Evolutionary conservation across 139 green algal species (phyloP).

Genomic region (Ettlia oleoabundans): DNA sequence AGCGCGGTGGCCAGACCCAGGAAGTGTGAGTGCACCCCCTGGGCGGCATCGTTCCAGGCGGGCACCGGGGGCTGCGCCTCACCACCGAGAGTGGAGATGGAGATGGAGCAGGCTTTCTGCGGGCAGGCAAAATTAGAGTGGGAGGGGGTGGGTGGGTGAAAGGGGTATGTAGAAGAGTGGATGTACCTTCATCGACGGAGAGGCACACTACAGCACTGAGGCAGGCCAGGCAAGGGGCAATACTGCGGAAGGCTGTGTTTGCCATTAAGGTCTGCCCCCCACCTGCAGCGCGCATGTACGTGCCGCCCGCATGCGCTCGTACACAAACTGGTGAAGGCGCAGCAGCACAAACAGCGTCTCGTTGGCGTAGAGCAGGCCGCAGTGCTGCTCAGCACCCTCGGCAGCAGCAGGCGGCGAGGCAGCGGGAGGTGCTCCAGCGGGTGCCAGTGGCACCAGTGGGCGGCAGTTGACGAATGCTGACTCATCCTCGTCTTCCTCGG

Average conservation of each 20-base stretch:
- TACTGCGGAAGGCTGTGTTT: too few species aligned
- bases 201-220: too few species aligned
- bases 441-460: conserved; percentile 39
- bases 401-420: background rate
- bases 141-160: background rate
- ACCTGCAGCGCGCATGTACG: conserved; percentile 41
- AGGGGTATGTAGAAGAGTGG: background rate
- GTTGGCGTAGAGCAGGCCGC: conserved; percentile 85
- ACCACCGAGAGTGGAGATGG: conserved; percentile 8
- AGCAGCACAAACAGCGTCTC: conserved; percentile 95
- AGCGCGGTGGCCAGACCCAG: conserved; percentile 62
- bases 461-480: conserved; percentile 33
- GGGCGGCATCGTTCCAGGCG: conserved; percentile 17
- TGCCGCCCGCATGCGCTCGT: conserved; percentile 73
- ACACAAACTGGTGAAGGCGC: conserved; percentile 85
- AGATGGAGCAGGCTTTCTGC: conserved; percentile 37
- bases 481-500: conserved; percentile 46
- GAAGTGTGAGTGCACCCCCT: conserved; percentile 46
- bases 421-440: background rate
- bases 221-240: too few species aligned
- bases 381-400: conserved; percentile 12
- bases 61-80: background rate
- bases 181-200: too few species aligned
- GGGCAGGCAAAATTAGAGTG: background rate
- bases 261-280: too few species aligned